phyloP scores from a whole-genome alignment of 257 asterid species.

The Penstemon newberryi region DNA sequence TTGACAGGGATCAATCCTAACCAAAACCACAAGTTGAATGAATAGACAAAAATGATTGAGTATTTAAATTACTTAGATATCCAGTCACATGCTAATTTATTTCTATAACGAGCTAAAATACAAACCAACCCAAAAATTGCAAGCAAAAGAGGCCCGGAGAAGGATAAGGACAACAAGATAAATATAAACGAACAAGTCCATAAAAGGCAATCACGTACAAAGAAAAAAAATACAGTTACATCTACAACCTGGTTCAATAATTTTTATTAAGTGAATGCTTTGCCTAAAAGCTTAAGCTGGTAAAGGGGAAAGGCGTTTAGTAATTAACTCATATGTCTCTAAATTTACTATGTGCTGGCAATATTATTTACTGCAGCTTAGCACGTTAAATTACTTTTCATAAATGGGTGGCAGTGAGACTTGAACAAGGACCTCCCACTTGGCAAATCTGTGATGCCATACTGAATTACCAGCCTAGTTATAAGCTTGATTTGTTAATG shows the following conservation, averaged over 20 bases:
- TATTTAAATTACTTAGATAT: conserved; percentile 8
- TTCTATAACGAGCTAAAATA: background rate
- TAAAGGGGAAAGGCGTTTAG: background rate
- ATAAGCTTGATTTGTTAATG: background rate
- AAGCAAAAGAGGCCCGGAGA: conserved; percentile 22
- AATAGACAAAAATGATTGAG: conserved; percentile 11
- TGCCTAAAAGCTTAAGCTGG: background rate
- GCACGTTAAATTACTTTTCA: background rate
- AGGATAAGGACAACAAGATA: conserved; percentile 22
- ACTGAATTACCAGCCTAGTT: background rate
- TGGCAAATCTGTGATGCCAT: background rate
- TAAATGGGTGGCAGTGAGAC: background rate
- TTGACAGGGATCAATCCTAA: conserved; percentile 8
- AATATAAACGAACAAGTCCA: conserved; percentile 20
- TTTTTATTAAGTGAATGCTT: background rate
- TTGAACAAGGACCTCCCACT: too few relatives aligned
- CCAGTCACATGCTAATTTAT: background rate
- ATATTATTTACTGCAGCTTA: too few relatives aligned
- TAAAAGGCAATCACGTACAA: background rate
- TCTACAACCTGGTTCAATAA: conserved; percentile 17
- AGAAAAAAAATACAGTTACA: conserved; percentile 13
- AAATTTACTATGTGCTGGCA: too few relatives aligned
- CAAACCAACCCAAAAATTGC: conserved; percentile 21
- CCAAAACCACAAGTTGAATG: conserved; percentile 21
- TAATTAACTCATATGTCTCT: too few relatives aligned